Conservation (phyloP, 2,329 filamentous ascomycete genomes). For the Epichloe uncinata region DNA sequence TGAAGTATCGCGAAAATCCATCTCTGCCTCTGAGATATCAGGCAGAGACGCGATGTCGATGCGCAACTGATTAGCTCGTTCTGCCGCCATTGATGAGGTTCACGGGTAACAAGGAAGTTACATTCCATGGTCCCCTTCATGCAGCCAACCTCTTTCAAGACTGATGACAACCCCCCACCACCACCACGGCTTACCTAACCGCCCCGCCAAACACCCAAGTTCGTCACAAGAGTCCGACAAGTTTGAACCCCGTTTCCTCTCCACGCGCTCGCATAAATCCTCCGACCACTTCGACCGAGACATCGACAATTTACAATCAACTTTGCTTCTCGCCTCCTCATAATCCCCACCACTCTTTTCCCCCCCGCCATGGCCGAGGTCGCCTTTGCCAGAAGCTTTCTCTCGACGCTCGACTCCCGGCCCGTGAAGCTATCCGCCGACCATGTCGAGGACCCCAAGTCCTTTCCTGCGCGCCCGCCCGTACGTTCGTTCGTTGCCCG, state of each 20-base stretch:
- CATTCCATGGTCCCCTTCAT: no score
- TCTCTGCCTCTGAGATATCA: not conserved
- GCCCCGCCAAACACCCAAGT: no score
- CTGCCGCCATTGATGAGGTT: not conserved
- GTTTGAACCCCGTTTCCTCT: no score
- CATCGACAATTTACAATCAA: no score
- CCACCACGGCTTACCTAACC: no score
- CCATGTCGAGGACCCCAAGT: conserved; percentile 76
- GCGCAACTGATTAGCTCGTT: not conserved
- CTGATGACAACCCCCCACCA: no score
- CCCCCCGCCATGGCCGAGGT: conserved; percentile 57
- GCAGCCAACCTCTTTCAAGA: no score
- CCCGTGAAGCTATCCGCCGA: conserved; percentile 75
- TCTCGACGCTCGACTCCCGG: conserved; percentile 64
- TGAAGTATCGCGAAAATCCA: not conserved
- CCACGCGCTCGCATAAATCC: no score
- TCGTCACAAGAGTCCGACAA: no score
- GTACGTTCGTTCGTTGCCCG: conserved; percentile 32
- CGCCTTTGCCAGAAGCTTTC: conserved; percentile 71
- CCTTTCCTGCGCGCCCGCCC: conserved; percentile 61
- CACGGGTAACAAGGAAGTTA: not conserved
- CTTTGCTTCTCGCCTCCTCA: no score
- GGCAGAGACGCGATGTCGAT: not conserved
- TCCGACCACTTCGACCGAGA: no score
- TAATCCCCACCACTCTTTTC: not conserved